Percentiles rank a stretch among this genome's conserved stretches.
Conservation (phyloP, 1,284 basidiomycete species). For the Heliocybe sulcata region DNA sequence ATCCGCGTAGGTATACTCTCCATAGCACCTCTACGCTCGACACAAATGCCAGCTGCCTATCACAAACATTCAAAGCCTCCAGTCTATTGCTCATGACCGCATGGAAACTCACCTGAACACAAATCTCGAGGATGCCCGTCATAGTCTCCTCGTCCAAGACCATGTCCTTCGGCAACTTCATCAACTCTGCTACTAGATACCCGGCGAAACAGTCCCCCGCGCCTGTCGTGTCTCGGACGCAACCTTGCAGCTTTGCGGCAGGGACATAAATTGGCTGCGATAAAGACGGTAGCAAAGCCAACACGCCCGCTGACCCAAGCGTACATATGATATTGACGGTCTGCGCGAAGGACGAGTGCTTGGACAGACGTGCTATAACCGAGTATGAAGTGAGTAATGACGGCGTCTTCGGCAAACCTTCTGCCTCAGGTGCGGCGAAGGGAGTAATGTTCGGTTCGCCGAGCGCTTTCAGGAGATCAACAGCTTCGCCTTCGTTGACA, state of each 20-base stretch:
- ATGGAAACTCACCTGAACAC: slow-evolving; percentile 29
- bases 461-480: slow-evolving; percentile 24
- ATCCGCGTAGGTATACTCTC: slow-evolving; percentile 40
- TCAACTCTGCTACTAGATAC: slow-evolving; percentile 46
- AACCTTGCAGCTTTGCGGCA: slow-evolving; percentile 32
- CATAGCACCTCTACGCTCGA: slow-evolving; percentile 45
- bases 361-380: slow-evolving; percentile 11
- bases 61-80: neutral
- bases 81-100: slow-evolving; percentile 1
- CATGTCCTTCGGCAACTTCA: slow-evolving; percentile 24
- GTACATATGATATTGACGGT: slow-evolving; percentile 42
- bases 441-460: slow-evolving; percentile 4
- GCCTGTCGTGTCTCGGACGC: slow-evolving; percentile 45
- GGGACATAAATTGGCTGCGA: slow-evolving; percentile 31
- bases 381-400: slow-evolving; percentile 4
- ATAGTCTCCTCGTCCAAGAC: slow-evolving; percentile 14
- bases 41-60: slow-evolving; percentile 51
- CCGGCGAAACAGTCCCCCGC: slow-evolving; percentile 57
- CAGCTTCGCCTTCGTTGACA: slow-evolving; percentile 45
- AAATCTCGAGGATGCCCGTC: slow-evolving; percentile 25
- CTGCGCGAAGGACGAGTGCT: slow-evolving; percentile 8
- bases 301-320: slow-evolving; percentile 40
- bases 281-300: slow-evolving; percentile 22
- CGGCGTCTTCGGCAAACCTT: neutral
- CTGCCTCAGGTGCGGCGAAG: neutral